Evolutionary conservation across 164 flowering plant genomes (phyloP).

Genomic region (Vitis rotundifolia): DNA sequence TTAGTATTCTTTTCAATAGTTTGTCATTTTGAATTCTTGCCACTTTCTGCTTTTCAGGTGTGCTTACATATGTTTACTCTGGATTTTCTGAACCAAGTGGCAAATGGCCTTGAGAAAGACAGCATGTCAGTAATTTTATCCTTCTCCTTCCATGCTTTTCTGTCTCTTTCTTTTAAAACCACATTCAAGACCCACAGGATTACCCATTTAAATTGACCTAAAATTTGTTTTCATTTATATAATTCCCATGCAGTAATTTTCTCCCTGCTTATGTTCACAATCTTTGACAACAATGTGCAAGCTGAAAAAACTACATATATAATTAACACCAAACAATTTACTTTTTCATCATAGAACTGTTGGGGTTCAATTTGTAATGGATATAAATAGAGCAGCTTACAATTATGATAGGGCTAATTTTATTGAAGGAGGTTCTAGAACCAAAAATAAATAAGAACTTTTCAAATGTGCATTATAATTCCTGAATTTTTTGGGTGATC

Average conservation of each 20-base stretch:
- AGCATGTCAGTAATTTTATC: constrained; percentile 63
- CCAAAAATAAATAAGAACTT: background rate
- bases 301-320: background rate
- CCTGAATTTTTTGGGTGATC: too few species aligned
- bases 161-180: background rate
- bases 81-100: constrained; percentile 94
- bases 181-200: background rate
- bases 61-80: constrained; percentile 96
- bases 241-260: background rate
- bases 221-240: background rate
- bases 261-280: background rate
- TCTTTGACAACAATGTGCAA: background rate
- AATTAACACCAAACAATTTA: background rate
- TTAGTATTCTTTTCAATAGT: background rate
- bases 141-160: background rate
- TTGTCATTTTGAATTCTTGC: background rate
- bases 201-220: background rate
- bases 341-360: background rate
- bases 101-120: constrained; percentile 92
- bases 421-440: background rate
- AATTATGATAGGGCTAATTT: background rate
- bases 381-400: background rate
- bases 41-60: constrained; percentile 55
- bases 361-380: background rate
- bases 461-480: background rate